Conservation (phyloP, 179 eudicot genomes). For the Beta corolliflora region DNA sequence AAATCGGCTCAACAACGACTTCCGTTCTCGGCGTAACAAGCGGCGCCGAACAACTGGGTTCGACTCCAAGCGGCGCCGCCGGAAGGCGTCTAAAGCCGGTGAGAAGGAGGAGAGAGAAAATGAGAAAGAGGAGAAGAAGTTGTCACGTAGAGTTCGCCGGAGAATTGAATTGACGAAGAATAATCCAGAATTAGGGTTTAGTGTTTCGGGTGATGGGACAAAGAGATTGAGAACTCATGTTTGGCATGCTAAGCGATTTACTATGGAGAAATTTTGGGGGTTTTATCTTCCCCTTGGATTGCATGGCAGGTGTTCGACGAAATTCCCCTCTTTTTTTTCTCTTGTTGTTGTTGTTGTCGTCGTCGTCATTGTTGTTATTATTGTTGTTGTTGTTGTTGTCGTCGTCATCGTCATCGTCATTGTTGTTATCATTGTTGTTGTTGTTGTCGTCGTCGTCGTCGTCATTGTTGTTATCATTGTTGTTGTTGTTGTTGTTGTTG, state of each 20-base stretch:
- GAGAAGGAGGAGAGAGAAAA: slow-evolving; percentile 11
- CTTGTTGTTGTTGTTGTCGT: too few relatives aligned
- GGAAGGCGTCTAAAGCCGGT: slow-evolving; percentile 1
- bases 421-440: too few relatives aligned
- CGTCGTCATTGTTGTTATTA: too few relatives aligned
- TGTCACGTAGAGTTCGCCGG: slow-evolving; percentile 55
- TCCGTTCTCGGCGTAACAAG: slow-evolving; percentile 65
- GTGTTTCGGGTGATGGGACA: slow-evolving; percentile 64
- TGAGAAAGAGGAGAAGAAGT: slow-evolving; percentile 24
- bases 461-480: neutral
- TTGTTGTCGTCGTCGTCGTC: too few relatives aligned
- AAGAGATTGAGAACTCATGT: slow-evolving; percentile 84
- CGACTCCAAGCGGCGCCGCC: slow-evolving; percentile 42
- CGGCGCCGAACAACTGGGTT: slow-evolving; percentile 78
- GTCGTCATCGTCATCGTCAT: too few relatives aligned
- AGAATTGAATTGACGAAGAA: slow-evolving; percentile 55
- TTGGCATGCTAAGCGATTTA: slow-evolving; percentile 90
- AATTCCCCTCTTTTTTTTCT: neutral
- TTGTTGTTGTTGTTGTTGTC: too few relatives aligned
- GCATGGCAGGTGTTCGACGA: slow-evolving; percentile 66
- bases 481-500: too few relatives aligned
- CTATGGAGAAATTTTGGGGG: slow-evolving; percentile 73
- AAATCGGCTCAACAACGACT: slow-evolving; percentile 57
- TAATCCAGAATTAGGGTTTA: slow-evolving; percentile 59
- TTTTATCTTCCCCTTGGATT: slow-evolving; percentile 71